Base-by-base conservation (phyloP, 495 filamentous ascomycete species). In the Articulospora tetracladia region DNA sequence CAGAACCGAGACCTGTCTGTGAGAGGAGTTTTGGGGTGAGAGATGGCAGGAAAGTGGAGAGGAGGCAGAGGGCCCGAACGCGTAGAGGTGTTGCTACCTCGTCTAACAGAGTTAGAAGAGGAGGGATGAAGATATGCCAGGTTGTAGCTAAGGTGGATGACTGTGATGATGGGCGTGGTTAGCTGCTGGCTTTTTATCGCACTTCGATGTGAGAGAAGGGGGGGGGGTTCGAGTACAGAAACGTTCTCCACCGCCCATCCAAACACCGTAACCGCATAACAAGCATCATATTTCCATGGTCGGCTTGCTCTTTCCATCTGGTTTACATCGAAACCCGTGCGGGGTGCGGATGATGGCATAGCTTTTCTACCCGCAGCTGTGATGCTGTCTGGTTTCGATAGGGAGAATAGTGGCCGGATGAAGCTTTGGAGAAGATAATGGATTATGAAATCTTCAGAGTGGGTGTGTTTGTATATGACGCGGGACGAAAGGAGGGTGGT, bases 111-210 rank as follows among this genome's bases (percentile, higher is more conserved):
- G 87, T 83, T 2, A 98, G 80, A 0, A 97, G 75, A 1, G 90
- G 88, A 1, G 94, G 94, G n/a, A 93, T 79, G 44, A 90, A 81
- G n/a, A 95, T 80, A 0, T 83, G 85, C 85, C 92, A 97, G 58
- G 89, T 50, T n/a, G 24, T 4, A 12, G 12, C 6, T 6, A 50
- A n/a, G 47, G 2, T 2, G 3, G 19, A 26, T 24, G 4, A 2
- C 47, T 50, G 47, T 77, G 4, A 70, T 10, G 20, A 53, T 49
- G 0, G 74, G 51, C 1, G 59, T 46, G 3, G n/a, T 34, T 47
- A 61, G 62, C 69, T 68, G 53, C 13, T 51, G 13, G 20, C 1
- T 7, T 47, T 28, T 41, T n/a, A 59, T 49, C 15, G 58, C 17
- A 26, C 3, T 46, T 19, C 15, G 36, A 59, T 39, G 44, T 36